Evolutionary conservation across 192 early-diverging fungal genomes (phyloP).

Genomic region (Gamsiella multidivaricata): DNA sequence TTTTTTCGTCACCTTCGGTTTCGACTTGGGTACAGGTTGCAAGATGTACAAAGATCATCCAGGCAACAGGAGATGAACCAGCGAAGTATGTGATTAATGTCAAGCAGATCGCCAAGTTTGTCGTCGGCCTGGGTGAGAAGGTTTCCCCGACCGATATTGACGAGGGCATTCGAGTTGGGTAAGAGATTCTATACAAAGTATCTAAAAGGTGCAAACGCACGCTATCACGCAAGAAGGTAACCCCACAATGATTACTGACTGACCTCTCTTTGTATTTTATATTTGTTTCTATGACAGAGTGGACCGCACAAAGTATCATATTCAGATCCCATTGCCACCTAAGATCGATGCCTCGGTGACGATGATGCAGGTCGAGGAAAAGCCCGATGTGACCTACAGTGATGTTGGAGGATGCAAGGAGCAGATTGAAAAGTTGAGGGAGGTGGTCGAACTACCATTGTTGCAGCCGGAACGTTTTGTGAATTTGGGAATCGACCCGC

Average conservation of each 20-base stretch:
- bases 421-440: constrained; percentile 98
- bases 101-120: constrained; percentile 99
- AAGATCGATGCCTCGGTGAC: constrained; percentile 98
- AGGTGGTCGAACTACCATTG: constrained; percentile 98
- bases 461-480: constrained; percentile 96
- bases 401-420: constrained; percentile 99
- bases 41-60: constrained; percentile 99
- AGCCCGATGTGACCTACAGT: constrained; percentile 99
- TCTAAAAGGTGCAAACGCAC: too few species aligned
- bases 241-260: too few species aligned
- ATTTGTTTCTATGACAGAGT: too few species aligned
- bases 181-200: too few species aligned
- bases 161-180: constrained; percentile 98
- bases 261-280: not conserved
- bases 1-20: too few species aligned
- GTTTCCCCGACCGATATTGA: constrained; percentile 99
- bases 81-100: constrained; percentile 99
- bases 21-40: constrained; percentile 77
- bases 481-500: constrained; percentile 98
- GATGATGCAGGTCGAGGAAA: constrained; percentile 99
- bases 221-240: too few species aligned
- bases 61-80: constrained; percentile 86
- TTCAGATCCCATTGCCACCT: constrained; percentile 98
- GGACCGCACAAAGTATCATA: constrained; percentile 99
- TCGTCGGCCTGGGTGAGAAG: constrained; percentile 94